phyloP scores from a whole-genome alignment of 306 rosid genomes.

The Fragaria ananassa region DNA sequence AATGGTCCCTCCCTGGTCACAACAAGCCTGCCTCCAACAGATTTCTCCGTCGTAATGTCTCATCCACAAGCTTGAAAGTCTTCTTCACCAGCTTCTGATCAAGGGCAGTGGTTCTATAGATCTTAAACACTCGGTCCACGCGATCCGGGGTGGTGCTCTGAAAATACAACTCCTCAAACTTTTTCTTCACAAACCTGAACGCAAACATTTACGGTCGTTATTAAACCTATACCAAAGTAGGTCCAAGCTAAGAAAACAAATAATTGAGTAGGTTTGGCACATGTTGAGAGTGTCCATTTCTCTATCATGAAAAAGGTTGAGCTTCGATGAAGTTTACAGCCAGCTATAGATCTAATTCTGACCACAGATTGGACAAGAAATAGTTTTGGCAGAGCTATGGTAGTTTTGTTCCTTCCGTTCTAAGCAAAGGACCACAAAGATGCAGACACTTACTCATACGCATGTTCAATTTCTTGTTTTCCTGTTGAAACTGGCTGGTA shows the following conservation, averaged over 20 bases:
- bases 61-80: conserved; percentile 97
- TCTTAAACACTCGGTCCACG: conserved; percentile 87
- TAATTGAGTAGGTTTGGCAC: not conserved
- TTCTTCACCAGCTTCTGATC: conserved; percentile 98
- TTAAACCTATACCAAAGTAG: not conserved
- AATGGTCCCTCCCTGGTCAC: conserved; percentile 40
- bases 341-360: conserved; percentile 17
- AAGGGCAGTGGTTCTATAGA: conserved; percentile 91
- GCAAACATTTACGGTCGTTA: not conserved
- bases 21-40: conserved; percentile 94
- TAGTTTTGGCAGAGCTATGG: not conserved
- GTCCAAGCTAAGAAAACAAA: not conserved
- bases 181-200: conserved; percentile 93
- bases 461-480: conserved; percentile 89
- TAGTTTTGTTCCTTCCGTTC: conserved; percentile 7
- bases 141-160: conserved; percentile 88
- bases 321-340: conserved; percentile 5
- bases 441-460: conserved; percentile 71
- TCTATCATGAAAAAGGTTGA: not conserved
- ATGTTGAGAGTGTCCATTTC: not conserved
- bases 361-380: not conserved
- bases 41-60: conserved; percentile 86
- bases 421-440: conserved; percentile 6
- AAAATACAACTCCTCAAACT: conserved; percentile 86
- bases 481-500: conserved; percentile 90